Evolutionary conservation across 768 basidiomycete genomes (phyloP).

Genomic region (Trametes villosa): DNA sequence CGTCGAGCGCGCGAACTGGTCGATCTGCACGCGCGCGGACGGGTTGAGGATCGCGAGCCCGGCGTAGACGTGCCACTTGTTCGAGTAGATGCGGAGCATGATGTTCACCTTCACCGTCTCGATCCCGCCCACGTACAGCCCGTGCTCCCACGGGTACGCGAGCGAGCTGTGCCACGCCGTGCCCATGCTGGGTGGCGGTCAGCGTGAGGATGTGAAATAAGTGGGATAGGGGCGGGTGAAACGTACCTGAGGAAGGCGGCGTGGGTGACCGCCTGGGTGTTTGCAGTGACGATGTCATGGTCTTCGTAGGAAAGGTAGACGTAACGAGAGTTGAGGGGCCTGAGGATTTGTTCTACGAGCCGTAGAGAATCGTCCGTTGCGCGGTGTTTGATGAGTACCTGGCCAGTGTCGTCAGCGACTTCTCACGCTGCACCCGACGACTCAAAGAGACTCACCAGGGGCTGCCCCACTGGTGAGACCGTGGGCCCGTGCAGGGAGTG

Average conservation of each 20-base stretch:
- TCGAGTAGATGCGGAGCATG: slow-evolving; percentile 92
- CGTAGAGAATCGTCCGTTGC: slow-evolving; percentile 71
- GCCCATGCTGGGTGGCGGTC: slow-evolving; percentile 75
- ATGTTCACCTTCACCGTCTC: slow-evolving; percentile 99
- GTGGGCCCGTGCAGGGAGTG: slow-evolving; percentile 95
- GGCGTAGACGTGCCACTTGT: slow-evolving; percentile 99
- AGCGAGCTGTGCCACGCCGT: slow-evolving; percentile 85
- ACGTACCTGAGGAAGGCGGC: slow-evolving; percentile 92
- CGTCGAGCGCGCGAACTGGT: slow-evolving; percentile 85
- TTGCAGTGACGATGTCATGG: slow-evolving; percentile 95
- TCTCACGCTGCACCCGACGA: background rate
- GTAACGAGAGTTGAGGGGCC: slow-evolving; percentile 79
- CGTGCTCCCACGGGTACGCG: slow-evolving; percentile 94
- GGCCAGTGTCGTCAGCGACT: background rate
- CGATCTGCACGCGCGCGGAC: slow-evolving; percentile 82
- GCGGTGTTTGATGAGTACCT: slow-evolving; percentile 91
- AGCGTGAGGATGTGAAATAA: background rate
- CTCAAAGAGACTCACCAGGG: slow-evolving; percentile 64
- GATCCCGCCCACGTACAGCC: slow-evolving; percentile 94
- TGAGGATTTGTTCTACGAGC: slow-evolving; percentile 83
- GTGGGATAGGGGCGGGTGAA: background rate
- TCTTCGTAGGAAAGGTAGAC: slow-evolving; percentile 96
- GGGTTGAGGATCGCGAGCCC: slow-evolving; percentile 98
- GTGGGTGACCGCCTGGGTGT: slow-evolving; percentile 97
- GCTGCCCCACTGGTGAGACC: slow-evolving; percentile 87